Evolutionary conservation across 352 stramenopile genomes (phyloP).

Genomic region (Globisporangium uncinulatum): DNA sequence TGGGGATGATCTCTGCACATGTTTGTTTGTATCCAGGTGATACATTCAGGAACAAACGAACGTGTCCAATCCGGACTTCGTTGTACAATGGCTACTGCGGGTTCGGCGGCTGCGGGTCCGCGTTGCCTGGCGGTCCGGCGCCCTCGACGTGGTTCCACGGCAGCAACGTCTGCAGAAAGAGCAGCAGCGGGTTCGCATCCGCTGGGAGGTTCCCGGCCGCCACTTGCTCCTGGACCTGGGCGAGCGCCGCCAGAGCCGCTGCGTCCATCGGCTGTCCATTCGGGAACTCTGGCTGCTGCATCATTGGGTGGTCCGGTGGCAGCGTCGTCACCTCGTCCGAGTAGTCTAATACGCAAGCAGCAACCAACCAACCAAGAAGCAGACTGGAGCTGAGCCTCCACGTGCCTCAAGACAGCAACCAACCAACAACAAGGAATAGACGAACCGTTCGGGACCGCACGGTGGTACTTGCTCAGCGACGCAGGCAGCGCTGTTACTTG

Average conservation of each 20-base stretch:
- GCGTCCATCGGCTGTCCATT: slow-evolving; percentile 57
- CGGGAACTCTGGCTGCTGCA: slow-evolving; percentile 60
- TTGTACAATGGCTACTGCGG: background rate
- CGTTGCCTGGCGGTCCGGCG: slow-evolving; percentile 16
- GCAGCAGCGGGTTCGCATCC: slow-evolving; percentile 74
- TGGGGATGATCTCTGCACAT: too few relatives aligned
- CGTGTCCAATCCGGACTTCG: too few relatives aligned
- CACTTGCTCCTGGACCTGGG: slow-evolving; percentile 52
- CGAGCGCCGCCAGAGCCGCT: slow-evolving; percentile 46
- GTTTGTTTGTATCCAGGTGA: too few relatives aligned
- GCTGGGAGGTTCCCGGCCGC: slow-evolving; percentile 66
- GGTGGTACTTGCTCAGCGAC: slow-evolving; percentile 67
- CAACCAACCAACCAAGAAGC: background rate
- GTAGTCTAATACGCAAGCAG: too few relatives aligned
- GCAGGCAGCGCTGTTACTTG: slow-evolving; percentile 56
- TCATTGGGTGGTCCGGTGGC: slow-evolving; percentile 77
- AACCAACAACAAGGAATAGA: background rate
- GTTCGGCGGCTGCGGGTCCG: background rate
- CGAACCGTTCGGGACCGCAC: slow-evolving; percentile 54
- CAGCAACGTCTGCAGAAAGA: slow-evolving; percentile 81
- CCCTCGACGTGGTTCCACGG: slow-evolving; percentile 83
- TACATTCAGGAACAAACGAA: background rate
- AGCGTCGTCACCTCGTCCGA: slow-evolving; percentile 86
- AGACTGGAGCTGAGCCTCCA: background rate
- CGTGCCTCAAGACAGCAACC: background rate